Evolutionary conservation across 2,329 filamentous ascomycete species (phyloP).

Genomic region (Parascedosporium putredinis): DNA sequence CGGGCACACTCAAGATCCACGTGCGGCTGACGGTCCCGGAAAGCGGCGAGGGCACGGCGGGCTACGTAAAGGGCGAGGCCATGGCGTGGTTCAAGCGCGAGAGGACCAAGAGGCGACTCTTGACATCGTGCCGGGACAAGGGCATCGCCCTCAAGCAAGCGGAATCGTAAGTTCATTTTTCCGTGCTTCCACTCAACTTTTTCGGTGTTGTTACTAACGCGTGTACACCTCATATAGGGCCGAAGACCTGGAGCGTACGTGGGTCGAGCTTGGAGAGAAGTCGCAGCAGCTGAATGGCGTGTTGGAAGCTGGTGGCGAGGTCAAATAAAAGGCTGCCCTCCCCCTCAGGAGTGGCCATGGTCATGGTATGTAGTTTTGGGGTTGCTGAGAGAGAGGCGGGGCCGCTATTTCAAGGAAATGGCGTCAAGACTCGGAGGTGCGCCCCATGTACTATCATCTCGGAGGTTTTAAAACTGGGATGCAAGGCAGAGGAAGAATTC

Average conservation of each 20-base stretch:
- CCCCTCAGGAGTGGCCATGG: too few relatives aligned
- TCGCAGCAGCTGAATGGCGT: background rate
- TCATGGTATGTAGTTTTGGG: background rate
- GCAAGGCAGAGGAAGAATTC: background rate
- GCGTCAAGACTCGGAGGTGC: background rate
- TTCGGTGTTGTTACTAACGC: background rate
- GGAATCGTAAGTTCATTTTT: conserved; percentile 25
- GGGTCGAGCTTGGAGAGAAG: background rate
- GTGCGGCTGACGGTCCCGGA: conserved; percentile 22
- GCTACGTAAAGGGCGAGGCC: conserved; percentile 31
- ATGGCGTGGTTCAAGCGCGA: conserved; percentile 42
- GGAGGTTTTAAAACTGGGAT: background rate
- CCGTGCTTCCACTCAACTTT: background rate
- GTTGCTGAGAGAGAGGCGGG: background rate
- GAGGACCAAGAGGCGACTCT: conserved; percentile 41
- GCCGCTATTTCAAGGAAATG: background rate
- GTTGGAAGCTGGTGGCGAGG: background rate
- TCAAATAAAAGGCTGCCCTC: background rate
- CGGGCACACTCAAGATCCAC: conserved; percentile 29
- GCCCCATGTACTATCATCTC: too few relatives aligned
- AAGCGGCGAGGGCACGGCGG: conserved; percentile 17
- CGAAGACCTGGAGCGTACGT: background rate
- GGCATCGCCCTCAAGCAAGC: conserved; percentile 29
- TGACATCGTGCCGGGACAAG: conserved; percentile 34
- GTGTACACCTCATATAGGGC: background rate